Evolutionary conservation across 2,329 filamentous ascomycete genomes (phyloP).

Genomic region (Lasiodiplodia hormozganensis): DNA sequence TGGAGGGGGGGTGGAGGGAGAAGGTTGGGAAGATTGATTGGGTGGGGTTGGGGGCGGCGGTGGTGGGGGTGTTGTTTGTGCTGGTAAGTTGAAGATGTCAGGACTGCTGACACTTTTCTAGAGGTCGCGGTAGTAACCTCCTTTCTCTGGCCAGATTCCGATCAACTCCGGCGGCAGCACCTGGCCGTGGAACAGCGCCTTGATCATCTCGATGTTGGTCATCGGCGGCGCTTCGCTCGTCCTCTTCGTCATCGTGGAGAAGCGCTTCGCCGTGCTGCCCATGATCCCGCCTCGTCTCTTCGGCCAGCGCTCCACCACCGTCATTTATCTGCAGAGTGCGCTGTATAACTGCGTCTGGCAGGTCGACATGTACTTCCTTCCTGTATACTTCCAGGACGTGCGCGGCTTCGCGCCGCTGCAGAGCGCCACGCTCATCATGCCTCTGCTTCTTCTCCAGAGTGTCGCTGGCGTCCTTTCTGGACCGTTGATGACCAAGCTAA

Average conservation of each 20-base stretch:
- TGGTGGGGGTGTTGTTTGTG: background rate
- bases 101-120: background rate
- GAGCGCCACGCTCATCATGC: constrained; percentile 37
- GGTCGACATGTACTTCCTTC: constrained; percentile 41
- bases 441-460: constrained; percentile 36
- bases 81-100: background rate
- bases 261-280: background rate
- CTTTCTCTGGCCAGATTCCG: background rate
- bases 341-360: constrained; percentile 14
- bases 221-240: background rate
- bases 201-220: constrained; percentile 10
- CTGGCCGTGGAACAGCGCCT: constrained; percentile 11
- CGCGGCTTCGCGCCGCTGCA: constrained; percentile 30
- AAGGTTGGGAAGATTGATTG: constrained; percentile 35
- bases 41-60: constrained; percentile 30
- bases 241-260: constrained; percentile 1
- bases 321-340: constrained; percentile 4
- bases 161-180: constrained; percentile 8
- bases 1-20: constrained; percentile 20
- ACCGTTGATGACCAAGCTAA: constrained; percentile 35
- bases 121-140: background rate
- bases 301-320: background rate
- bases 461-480: constrained; percentile 30
- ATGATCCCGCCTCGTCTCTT: constrained; percentile 15
- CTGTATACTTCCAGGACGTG: constrained; percentile 53